A percentile compares a stretch with the other conserved stretches of the same genome.
Conservation (phyloP, 179 eudicot genomes). For the Vitellaria paradoxa region DNA sequence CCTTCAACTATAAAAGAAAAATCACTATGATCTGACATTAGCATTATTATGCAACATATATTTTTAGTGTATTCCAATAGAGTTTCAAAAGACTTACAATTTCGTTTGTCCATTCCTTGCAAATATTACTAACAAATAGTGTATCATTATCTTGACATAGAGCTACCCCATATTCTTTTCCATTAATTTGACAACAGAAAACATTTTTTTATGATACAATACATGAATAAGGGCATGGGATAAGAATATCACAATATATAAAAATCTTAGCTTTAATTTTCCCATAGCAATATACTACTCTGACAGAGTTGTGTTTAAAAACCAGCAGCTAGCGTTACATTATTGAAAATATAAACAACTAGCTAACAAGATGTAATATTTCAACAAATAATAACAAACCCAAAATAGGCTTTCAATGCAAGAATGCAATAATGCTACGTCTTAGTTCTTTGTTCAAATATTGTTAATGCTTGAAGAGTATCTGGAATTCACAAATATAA, state of each 20-base stretch:
- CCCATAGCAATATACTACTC: not conserved
- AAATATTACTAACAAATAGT: conserved; percentile 10
- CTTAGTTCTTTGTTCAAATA: too few relatives aligned
- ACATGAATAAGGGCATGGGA: not conserved
- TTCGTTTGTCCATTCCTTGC: conserved; percentile 13
- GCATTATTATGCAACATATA: not conserved
- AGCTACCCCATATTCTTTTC: conserved; percentile 9
- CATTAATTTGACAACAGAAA: conserved; percentile 4
- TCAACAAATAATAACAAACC: too few relatives aligned
- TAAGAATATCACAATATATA: not conserved
- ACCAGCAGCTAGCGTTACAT: not conserved
- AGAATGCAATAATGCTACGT: too few relatives aligned
- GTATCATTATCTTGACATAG: conserved; percentile 8
- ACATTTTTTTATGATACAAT: not conserved
- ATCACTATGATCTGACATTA: not conserved
- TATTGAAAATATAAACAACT: not conserved
- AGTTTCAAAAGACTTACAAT: conserved; percentile 7
- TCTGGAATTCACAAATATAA: too few relatives aligned
- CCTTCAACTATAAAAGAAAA: conserved; percentile 13
- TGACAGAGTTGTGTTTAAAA: not conserved
- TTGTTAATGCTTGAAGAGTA: too few relatives aligned
- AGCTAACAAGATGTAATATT: too few relatives aligned
- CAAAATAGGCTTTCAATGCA: too few relatives aligned
- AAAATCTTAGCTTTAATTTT: not conserved
- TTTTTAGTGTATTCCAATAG: not conserved